A percentile compares a stretch with the other conserved stretches of the same genome.
phyloP scores from a whole-genome alignment of 2,329 filamentous ascomycete genomes.

The Mariannaea elegans region DNA sequence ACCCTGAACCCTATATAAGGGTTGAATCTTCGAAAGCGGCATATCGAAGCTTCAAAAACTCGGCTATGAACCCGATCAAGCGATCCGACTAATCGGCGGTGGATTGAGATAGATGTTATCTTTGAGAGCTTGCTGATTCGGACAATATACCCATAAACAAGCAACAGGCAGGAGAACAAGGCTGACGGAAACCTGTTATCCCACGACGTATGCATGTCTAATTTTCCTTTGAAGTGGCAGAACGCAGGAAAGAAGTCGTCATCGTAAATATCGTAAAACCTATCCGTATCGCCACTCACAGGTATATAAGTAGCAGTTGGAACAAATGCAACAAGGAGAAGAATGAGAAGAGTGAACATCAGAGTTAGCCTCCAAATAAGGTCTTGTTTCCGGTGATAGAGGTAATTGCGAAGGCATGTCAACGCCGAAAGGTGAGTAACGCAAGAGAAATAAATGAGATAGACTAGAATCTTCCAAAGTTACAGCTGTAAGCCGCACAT shows the following conservation, averaged over 20 bases:
- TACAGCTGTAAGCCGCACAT: not conserved
- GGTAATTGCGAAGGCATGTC: not conserved
- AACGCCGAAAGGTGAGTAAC: constrained; percentile 3
- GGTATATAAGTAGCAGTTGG: not conserved
- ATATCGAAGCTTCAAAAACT: not conserved
- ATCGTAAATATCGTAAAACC: not conserved
- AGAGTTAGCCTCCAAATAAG: not conserved
- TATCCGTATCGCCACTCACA: not conserved
- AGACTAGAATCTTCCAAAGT: constrained; percentile 1
- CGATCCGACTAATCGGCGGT: not conserved
- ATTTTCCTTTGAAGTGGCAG: not conserved
- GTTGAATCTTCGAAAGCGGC: not conserved
- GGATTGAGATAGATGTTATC: not conserved
- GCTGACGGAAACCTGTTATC: not conserved
- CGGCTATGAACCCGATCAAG: not conserved
- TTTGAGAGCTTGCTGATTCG: constrained; percentile 4
- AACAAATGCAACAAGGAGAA: not conserved
- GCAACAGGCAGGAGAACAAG: not conserved
- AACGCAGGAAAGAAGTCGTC: not conserved
- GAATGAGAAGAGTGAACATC: not conserved
- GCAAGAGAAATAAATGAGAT: constrained; percentile 3
- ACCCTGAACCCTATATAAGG: not conserved
- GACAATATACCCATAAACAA: not conserved
- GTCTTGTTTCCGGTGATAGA: not conserved
- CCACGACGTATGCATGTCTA: not conserved